phyloP scores from a whole-genome alignment of 148 eudicot species.

The Rhododendron williamsianum region DNA sequence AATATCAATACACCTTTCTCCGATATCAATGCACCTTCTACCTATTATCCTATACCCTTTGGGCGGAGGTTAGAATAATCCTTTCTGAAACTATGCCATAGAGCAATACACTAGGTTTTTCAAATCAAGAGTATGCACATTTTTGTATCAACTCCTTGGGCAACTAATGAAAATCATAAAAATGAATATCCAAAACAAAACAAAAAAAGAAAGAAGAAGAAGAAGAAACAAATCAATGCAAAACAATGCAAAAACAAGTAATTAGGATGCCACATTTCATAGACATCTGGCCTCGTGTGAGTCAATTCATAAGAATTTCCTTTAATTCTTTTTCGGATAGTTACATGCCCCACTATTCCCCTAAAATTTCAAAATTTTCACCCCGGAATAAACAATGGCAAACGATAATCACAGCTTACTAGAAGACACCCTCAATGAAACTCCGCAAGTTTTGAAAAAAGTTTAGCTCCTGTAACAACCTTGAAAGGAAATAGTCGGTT shows the following conservation, averaged over 20 bases:
- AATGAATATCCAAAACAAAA: background rate
- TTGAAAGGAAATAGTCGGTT: background rate
- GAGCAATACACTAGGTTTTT: background rate
- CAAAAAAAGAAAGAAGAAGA: background rate
- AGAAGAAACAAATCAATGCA: background rate
- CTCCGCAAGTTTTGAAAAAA: background rate
- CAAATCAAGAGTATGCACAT: background rate
- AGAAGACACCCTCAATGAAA: background rate
- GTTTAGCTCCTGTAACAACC: background rate
- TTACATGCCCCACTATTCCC: background rate
- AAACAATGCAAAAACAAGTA: constrained; percentile 1
- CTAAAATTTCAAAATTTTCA: background rate
- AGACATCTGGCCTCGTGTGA: background rate
- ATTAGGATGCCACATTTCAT: background rate
- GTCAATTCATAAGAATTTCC: background rate
- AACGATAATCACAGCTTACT: background rate
- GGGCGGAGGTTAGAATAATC: too few species aligned
- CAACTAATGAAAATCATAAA: background rate
- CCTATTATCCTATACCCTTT: too few species aligned
- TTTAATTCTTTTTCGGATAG: background rate
- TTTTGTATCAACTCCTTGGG: background rate
- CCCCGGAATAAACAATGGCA: background rate
- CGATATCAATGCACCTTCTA: too few species aligned
- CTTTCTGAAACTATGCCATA: background rate
- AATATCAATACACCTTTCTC: too few species aligned